Base-by-base conservation (phyloP, 805 yeast species). In the Starmerella roubikii region DNA sequence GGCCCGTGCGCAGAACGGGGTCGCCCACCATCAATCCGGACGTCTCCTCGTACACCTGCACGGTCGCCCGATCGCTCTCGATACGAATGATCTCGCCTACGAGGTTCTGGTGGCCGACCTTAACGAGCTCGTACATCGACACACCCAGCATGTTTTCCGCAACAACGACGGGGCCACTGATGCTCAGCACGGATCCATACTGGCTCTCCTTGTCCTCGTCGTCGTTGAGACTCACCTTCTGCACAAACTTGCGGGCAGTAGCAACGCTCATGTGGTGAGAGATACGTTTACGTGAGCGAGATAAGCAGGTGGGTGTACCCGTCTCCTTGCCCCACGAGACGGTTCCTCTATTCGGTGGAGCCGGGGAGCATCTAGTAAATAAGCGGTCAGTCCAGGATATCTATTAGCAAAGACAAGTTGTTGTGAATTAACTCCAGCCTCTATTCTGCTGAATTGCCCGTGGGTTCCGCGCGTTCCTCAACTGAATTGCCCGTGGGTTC, bases 81-180 rank as follows among this genome's bases (percentile, higher is more conserved):
- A 91, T 88, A 70, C 98, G 78, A 62, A 91, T 91, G 50, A 91
- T 96, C 66, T 91, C 99, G 61, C 99, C 99, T 34, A 91, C 97
- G 59, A 91, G 73, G 61, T 73, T 83, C 54, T 83, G 94, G 62
- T 91, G 97, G 53, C 99, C 97, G 49, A 91, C 98, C 62, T 78
- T 85, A 56, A 88, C 99, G 64, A 91, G 72, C 62, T 91, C 99
- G 72, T 91, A 88, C 99, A 91, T 91, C 54, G 97, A 96, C 74
- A 96, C 84, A 48, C 99, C 99, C 65, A 86, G 82, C 97, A 91
- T 85, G 68, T 91, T 80, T 65, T 91, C 97, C 35, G 98, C 98
- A 35, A 91, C 78, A 38, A 91, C 80, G 54, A 91, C 99, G 21
- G 98, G 97, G 56, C 98, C 98, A 17, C 97, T 86, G 35, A 91